Evolutionary conservation across 2,329 filamentous ascomycete genomes (phyloP).

Genomic region (Hirsutella rhossiliensis): DNA sequence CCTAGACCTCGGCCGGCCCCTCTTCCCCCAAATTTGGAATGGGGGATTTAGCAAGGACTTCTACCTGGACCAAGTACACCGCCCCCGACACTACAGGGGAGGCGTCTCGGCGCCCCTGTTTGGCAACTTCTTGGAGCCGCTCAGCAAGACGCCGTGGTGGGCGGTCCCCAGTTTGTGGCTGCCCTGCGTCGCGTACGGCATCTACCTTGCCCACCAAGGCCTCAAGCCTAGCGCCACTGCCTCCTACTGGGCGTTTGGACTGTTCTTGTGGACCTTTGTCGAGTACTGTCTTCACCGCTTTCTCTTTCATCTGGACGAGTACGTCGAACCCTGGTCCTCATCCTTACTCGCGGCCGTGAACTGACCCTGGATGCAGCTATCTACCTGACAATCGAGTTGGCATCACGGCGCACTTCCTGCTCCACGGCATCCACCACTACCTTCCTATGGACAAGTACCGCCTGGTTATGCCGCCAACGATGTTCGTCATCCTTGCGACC

Average conservation of each 20-base stretch:
- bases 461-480: constrained; percentile 88
- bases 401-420: constrained; percentile 79
- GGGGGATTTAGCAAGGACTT: constrained; percentile 91
- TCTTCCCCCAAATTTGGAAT: constrained; percentile 79
- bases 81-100: constrained; percentile 89
- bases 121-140: constrained; percentile 96
- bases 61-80: constrained; percentile 91
- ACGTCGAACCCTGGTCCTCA: constrained; percentile 25
- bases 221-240: constrained; percentile 37
- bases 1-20: constrained; percentile 72
- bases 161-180: constrained; percentile 75
- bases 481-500: constrained; percentile 71
- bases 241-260: constrained; percentile 56
- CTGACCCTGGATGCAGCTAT: constrained; percentile 41
- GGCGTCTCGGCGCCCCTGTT: constrained; percentile 88
- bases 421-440: constrained; percentile 96
- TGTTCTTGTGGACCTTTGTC: constrained; percentile 76
- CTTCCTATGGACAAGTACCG: constrained; percentile 98
- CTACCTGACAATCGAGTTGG: constrained; percentile 86
- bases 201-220: constrained; percentile 50
- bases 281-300: constrained; percentile 86
- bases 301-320: constrained; percentile 89
- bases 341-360: not conserved
- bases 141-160: constrained; percentile 93
- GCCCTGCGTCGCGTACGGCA: constrained; percentile 65